Conservation (phyloP, 108 stramenopile species). For the Nitzschia palea region DNA sequence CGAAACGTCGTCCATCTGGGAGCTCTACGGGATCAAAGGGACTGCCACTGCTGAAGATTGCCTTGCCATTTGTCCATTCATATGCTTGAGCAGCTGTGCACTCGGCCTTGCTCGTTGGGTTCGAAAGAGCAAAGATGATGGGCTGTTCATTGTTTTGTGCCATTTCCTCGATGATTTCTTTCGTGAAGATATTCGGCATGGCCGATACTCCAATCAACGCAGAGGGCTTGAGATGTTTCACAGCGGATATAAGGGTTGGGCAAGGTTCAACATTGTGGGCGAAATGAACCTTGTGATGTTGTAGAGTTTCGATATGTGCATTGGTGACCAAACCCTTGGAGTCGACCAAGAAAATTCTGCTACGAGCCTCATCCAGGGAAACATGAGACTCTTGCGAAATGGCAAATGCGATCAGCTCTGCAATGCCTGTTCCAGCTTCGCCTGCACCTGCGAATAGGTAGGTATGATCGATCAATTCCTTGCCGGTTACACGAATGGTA, state of each 20-base stretch:
- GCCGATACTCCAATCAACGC: constrained; percentile 62
- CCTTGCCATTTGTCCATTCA: constrained; percentile 84
- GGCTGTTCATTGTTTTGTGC: constrained; percentile 64
- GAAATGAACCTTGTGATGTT: constrained; percentile 59
- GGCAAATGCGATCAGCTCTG: constrained; percentile 28
- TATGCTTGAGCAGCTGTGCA: constrained; percentile 93
- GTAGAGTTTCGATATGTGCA: constrained; percentile 28
- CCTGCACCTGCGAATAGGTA: constrained; percentile 51
- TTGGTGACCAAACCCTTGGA: constrained; percentile 60
- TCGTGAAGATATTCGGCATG: constrained; percentile 33
- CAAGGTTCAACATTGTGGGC: constrained; percentile 40
- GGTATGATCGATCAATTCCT: constrained; percentile 37
- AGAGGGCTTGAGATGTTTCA: constrained; percentile 47
- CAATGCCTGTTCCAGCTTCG: constrained; percentile 48
- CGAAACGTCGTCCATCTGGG: constrained; percentile 49
- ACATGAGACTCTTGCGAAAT: constrained; percentile 26
- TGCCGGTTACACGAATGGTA: constrained; percentile 17
- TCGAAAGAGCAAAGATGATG: constrained; percentile 89
- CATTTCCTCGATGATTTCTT: constrained; percentile 48
- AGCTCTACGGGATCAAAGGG: constrained; percentile 87
- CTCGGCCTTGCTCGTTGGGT: constrained; percentile 91
- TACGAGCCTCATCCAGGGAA: constrained; percentile 34
- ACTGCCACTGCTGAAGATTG: constrained; percentile 82
- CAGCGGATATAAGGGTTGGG: constrained; percentile 36
- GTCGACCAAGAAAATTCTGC: constrained; percentile 55